Percentiles rank a stretch among this genome's conserved stretches.
These are phyloP conservation scores for Aureobasidium sp. DNA, from an alignment of 2,329 filamentous ascomycete genomes.

Conservation along the genomic window DNA sequence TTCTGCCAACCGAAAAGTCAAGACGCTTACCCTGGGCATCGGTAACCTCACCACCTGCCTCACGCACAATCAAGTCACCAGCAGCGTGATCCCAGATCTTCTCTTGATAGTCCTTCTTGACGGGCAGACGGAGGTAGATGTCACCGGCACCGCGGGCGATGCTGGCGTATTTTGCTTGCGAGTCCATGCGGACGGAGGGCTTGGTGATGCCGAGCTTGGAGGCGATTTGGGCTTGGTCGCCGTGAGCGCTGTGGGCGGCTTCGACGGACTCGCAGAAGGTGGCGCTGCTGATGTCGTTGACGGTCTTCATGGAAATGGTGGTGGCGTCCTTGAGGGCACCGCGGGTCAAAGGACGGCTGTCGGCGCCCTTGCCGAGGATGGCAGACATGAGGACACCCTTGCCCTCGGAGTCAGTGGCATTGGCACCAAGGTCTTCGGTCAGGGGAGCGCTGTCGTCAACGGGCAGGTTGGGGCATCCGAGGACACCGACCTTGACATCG, in stretches of 20 bases:
- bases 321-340: constrained; percentile 49
- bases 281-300: constrained; percentile 66
- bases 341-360: constrained; percentile 61
- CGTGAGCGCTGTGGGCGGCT: constrained; percentile 82
- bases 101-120: constrained; percentile 82
- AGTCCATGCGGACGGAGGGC: constrained; percentile 92
- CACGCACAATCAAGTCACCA: constrained; percentile 85
- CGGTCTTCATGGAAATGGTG: constrained; percentile 69
- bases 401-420: constrained; percentile 64
- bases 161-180: constrained; percentile 93
- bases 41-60: constrained; percentile 86
- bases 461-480: constrained; percentile 92
- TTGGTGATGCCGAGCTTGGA: constrained; percentile 76
- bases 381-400: constrained; percentile 86
- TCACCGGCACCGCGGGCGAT: constrained; percentile 92
- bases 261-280: constrained; percentile 98
- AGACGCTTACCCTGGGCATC: constrained; percentile 78
- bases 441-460: constrained; percentile 69
- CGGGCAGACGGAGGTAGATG: constrained; percentile 84
- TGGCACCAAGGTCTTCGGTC: constrained; percentile 61
- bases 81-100: constrained; percentile 99
- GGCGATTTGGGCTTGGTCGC: constrained; percentile 78
- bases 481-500: constrained; percentile 84
- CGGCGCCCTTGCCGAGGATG: constrained; percentile 68
- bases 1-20: constrained; percentile 80